phyloP scores from a whole-genome alignment of 106 monocot species.

The Dioscorea dumetorum region DNA sequence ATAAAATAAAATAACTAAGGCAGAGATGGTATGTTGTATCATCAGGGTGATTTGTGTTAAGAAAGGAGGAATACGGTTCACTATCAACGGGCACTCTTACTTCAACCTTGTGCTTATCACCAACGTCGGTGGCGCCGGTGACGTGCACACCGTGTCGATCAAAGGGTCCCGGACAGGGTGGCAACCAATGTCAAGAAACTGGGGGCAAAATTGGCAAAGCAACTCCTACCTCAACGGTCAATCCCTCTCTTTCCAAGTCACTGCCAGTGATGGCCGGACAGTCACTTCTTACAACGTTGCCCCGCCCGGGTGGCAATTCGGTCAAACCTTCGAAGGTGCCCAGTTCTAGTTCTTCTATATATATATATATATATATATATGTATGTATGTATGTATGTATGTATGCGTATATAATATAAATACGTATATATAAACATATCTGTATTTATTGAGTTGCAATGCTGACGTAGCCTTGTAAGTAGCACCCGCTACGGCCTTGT shows the following conservation, averaged over 20 bases:
- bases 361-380: neutral
- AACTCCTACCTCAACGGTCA: constrained; percentile 45
- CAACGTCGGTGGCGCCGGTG: constrained; percentile 57
- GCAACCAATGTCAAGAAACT: constrained; percentile 62
- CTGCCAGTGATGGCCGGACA: constrained; percentile 49
- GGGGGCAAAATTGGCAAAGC: constrained; percentile 77
- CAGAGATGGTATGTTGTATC: too few relatives aligned
- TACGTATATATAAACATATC: too few relatives aligned
- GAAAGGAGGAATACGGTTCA: constrained; percentile 58
- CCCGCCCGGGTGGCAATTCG: constrained; percentile 51
- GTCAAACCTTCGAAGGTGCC: constrained; percentile 43
- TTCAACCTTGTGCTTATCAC: constrained; percentile 53
- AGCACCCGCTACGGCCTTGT: constrained; percentile 17
- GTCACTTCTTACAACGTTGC: constrained; percentile 37
- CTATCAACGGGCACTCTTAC: constrained; percentile 61
- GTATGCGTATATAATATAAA: too few relatives aligned
- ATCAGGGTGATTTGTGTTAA: constrained; percentile 45
- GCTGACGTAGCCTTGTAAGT: constrained; percentile 10
- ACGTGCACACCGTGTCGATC: constrained; percentile 45
- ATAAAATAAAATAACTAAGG: too few relatives aligned
- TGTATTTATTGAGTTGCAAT: neutral
- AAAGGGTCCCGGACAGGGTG: constrained; percentile 47
- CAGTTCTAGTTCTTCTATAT: constrained; percentile 22
- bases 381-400: too few relatives aligned
- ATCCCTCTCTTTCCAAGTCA: constrained; percentile 50